A percentile compares a stretch with the other conserved stretches of the same genome.
These are phyloP conservation scores for Didymella glomerata DNA, from an alignment of 2,329 filamentous ascomycete genomes.

Conservation along the genomic window DNA sequence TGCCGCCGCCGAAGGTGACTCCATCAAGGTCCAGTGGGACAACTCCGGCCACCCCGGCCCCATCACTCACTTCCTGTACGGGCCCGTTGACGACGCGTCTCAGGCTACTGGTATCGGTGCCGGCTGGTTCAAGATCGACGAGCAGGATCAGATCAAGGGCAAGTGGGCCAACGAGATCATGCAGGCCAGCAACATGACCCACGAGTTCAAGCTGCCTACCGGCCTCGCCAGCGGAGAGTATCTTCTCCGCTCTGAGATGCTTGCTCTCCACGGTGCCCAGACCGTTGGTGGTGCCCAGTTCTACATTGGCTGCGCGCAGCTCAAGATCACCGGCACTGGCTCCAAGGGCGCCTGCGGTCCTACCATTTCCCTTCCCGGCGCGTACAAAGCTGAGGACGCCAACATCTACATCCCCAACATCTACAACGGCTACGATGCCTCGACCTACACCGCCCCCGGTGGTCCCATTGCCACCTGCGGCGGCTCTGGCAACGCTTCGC, in stretches of 20 bases:
- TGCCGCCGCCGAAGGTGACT: constrained; percentile 40
- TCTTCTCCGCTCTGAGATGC: constrained; percentile 57
- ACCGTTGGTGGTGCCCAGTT: constrained; percentile 53
- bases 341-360: constrained; percentile 50
- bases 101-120: constrained; percentile 42
- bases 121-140: constrained; percentile 52
- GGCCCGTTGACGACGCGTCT: constrained; percentile 64
- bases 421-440: constrained; percentile 47
- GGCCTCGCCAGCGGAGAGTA: constrained; percentile 52
- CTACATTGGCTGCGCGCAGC: constrained; percentile 56
- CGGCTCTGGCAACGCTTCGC: constrained; percentile 28
- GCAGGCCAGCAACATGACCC: constrained; percentile 49
- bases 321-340: constrained; percentile 54
- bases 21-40: constrained; percentile 47
- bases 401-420: constrained; percentile 50
- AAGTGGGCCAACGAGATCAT: constrained; percentile 50
- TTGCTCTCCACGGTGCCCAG: constrained; percentile 55
- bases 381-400: constrained; percentile 40
- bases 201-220: constrained; percentile 51
- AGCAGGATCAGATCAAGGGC: constrained; percentile 38
- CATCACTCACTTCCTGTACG: constrained; percentile 48
- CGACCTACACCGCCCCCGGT: constrained; percentile 43
- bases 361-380: constrained; percentile 54
- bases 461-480: constrained; percentile 40
- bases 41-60: constrained; percentile 46